Percentiles rank a stretch among this genome's conserved stretches.
Conservation (phyloP, 164 flowering plant genomes). For the Tinospora cordifolia region DNA sequence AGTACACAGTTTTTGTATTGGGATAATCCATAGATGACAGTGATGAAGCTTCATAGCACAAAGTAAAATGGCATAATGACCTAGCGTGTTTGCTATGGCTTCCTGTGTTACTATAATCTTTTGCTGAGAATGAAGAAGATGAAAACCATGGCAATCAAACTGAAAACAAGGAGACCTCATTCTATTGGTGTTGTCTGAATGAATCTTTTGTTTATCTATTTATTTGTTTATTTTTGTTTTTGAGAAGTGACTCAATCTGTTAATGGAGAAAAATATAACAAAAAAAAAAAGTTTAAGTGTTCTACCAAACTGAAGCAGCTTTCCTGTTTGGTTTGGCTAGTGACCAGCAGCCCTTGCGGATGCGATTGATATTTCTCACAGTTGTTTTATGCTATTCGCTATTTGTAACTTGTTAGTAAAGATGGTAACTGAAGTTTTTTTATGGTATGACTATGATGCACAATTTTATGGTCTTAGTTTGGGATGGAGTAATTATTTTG, state of each 20-base stretch:
- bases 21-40: neutral
- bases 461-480: neutral
- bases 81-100: neutral
- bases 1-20: no score
- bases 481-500: slow-evolving; percentile 10
- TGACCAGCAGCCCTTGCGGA: no score
- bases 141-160: no score
- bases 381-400: neutral
- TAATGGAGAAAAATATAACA: neutral
- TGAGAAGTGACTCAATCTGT: neutral
- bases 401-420: neutral
- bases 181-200: neutral
- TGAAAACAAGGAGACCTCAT: no score
- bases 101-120: neutral
- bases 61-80: neutral
- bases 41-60: neutral
- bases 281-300: no score
- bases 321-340: no score
- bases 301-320: no score
- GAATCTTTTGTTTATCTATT: no score
- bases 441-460: neutral
- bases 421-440: neutral
- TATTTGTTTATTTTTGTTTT: no score
- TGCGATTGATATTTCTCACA: neutral
- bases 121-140: neutral